A percentile compares a stretch with the other conserved stretches of the same genome.
These are phyloP conservation scores for Neurospora africana DNA, from an alignment of 495 filamentous ascomycete genomes.

Conservation along the genomic window DNA sequence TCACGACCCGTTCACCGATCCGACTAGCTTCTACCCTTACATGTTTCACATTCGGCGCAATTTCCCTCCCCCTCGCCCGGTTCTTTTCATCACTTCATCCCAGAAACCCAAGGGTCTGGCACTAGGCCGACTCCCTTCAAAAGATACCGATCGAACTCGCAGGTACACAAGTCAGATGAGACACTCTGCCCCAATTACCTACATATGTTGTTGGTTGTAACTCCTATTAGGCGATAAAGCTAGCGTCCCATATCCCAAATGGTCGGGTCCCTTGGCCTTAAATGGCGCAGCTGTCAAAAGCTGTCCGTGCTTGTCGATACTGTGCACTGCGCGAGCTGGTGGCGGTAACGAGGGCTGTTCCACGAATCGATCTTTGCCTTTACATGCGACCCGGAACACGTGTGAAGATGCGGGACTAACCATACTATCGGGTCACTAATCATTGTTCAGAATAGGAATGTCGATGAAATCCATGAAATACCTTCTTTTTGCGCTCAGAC, in stretches of 20 bases:
- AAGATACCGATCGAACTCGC: not conserved
- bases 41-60: not conserved
- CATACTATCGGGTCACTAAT: not conserved
- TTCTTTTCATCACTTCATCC: not conserved
- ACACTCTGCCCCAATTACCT: not conserved
- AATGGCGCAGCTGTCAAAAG: not conserved
- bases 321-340: not conserved
- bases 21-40: not conserved
- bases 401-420: not conserved
- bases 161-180: not conserved
- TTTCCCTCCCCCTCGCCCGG: not conserved
- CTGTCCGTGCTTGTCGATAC: not conserved
- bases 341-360: not conserved
- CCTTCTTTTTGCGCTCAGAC: no score
- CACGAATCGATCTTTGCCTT: not conserved
- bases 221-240: not conserved
- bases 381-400: not conserved
- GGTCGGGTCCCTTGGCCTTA: not conserved
- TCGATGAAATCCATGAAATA: not conserved
- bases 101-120: not conserved
- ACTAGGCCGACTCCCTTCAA: not conserved
- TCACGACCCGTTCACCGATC: not conserved
- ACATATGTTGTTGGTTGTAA: not conserved
- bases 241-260: not conserved
- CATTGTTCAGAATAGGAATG: not conserved